Conservation (phyloP, 2,329 filamentous ascomycete genomes). For the Scleromitrula shiraiana region DNA sequence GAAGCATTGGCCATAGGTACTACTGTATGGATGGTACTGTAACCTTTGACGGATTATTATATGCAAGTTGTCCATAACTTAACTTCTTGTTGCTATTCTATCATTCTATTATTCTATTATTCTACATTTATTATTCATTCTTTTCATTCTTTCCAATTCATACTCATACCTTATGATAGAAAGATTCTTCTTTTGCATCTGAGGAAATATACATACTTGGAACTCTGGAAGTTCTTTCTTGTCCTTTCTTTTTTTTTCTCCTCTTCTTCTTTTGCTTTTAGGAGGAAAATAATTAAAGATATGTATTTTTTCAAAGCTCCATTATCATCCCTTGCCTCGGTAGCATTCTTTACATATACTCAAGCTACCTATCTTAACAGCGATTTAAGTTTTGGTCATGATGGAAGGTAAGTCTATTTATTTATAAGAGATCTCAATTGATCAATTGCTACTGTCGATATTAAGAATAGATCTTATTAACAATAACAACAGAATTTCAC, state of each 20-base stretch:
- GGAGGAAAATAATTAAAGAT: not conserved
- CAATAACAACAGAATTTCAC: slow-evolving; percentile 25
- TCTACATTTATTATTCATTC: not conserved
- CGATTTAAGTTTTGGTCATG: slow-evolving; percentile 39
- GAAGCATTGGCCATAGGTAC: too few species aligned
- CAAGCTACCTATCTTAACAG: slow-evolving; percentile 27
- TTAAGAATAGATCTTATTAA: not conserved
- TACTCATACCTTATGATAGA: not conserved
- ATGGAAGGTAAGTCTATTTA: slow-evolving; percentile 23
- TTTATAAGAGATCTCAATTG: not conserved
- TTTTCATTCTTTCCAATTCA: not conserved
- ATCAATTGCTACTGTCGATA: not conserved
- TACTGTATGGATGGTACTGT: too few species aligned
- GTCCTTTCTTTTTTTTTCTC: not conserved
- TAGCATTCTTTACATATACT: slow-evolving; percentile 23
- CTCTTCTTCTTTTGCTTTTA: not conserved
- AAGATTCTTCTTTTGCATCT: not conserved
- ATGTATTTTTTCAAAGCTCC: slow-evolving; percentile 11
- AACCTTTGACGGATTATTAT: too few species aligned
- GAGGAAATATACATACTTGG: not conserved
- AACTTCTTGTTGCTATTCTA: not conserved
- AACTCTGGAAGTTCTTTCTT: slow-evolving; percentile 8
- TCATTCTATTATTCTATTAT: not conserved
- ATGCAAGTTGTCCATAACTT: slow-evolving; percentile 1
- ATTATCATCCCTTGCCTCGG: slow-evolving; percentile 22